Evolutionary conservation across 2,329 filamentous ascomycete species (phyloP), one percentile per base, ranked within the genome.

Genomic region (Diplodia intermedia): DNA sequence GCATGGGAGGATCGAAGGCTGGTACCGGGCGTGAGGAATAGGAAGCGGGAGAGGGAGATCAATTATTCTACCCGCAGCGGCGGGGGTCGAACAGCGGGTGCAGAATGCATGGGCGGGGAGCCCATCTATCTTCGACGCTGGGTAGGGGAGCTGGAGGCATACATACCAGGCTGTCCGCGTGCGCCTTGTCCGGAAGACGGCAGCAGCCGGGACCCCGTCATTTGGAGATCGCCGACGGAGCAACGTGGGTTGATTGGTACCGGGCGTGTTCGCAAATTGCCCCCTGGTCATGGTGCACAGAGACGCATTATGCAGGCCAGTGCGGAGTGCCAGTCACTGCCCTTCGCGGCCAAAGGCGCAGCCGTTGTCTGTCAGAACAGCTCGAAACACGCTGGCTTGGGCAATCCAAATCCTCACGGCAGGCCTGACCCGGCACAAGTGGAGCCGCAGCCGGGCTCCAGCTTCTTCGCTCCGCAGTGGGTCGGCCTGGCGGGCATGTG

Each of bases 151-250:
- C 29, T 63, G n/a, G 60, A 26, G 31, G 60, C 60, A 63, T 63
- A 52, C 47, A 62, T 62, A 62, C 15, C 47, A 43, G 26, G 26
- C 43, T 36, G 57, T 60, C 56, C 38, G 36, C 40, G 57, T 11
- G 57, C 38, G 40, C 38, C 40, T 18, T n/a, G 57, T 20, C 31
- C 40, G 57, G n/a, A 11, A 43, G 29, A 47, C 43, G 57, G 57
- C 57, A 50, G 57, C 57, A 50, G 40, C 43, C 60, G 60, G 60
- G 60, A 63, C 60, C 47, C 60, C 60, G 38, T 63, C 60, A 63
- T 52, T 20, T 63, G 60, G 60, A 63, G 60, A 62, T 62, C 57
- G 57, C 56, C 56, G 56, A 60, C 56, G 56, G 47, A 60, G 56
- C 56, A 60, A 47, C 56, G 56, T 29, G 56, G 57, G 20, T 9